A percentile compares a stretch with the other conserved stretches of the same genome.
Conservation (phyloP, 2,329 filamentous ascomycete species). For the Sarocladium oryzae region DNA sequence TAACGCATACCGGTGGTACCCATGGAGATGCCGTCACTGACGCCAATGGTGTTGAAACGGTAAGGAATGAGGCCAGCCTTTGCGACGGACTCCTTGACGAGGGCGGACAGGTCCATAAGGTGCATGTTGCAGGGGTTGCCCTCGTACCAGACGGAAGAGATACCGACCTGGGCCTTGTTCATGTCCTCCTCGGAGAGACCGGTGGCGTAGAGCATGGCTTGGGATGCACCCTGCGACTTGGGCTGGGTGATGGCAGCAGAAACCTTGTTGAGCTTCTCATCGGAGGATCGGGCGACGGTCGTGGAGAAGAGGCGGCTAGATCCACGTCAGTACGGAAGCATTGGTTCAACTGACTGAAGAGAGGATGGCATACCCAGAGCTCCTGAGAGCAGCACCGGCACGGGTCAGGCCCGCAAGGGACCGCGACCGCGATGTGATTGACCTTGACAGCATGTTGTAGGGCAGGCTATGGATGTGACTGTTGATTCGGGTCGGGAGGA, state of each 20-base stretch:
- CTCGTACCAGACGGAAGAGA: slow-evolving; percentile 96
- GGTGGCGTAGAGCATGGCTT: slow-evolving; percentile 98
- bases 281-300: slow-evolving; percentile 39
- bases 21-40: slow-evolving; percentile 97
- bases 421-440: slow-evolving; percentile 6
- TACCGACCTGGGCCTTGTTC: slow-evolving; percentile 95
- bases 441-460: slow-evolving; percentile 4
- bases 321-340: background rate
- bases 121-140: slow-evolving; percentile 99
- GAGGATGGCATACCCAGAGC: background rate
- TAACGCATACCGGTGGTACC: slow-evolving; percentile 96
- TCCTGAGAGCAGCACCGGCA: slow-evolving; percentile 1
- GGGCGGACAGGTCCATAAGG: slow-evolving; percentile 77
- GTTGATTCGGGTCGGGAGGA: background rate
- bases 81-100: slow-evolving; percentile 56
- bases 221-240: slow-evolving; percentile 95
- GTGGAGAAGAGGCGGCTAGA: slow-evolving; percentile 43
- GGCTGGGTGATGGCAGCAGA: slow-evolving; percentile 86
- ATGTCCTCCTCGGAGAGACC: slow-evolving; percentile 81
- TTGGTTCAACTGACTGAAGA: background rate
- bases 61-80: slow-evolving; percentile 80
- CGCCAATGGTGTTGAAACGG: slow-evolving; percentile 98
- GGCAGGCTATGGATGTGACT: background rate
- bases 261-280: slow-evolving; percentile 70
- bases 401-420: slow-evolving; percentile 6